These are phyloP conservation scores for Trichoderma gamsii DNA, from an alignment of 495 filamentous ascomycete genomes.

Conservation along the genomic window DNA sequence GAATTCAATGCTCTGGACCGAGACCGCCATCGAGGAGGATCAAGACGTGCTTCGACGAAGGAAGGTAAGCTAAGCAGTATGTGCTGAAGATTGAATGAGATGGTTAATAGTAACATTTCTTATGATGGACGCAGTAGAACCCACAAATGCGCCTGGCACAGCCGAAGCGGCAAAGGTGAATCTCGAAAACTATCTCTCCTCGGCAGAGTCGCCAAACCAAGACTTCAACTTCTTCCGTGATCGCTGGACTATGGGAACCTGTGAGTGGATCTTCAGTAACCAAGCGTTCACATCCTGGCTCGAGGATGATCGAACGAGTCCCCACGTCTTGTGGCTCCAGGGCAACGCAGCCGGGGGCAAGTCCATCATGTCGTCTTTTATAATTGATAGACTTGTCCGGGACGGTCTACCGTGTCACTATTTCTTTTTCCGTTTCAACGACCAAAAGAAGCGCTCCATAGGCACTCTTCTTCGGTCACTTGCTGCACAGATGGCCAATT, in stretches of 20 bases:
- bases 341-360: constrained; percentile 32
- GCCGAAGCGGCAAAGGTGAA: background rate
- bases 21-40: background rate
- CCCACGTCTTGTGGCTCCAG: constrained; percentile 28
- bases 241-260: constrained; percentile 33
- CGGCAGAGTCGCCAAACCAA: constrained; percentile 11
- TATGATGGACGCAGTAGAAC: background rate
- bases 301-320: background rate
- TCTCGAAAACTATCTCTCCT: background rate
- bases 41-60: background rate
- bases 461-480: constrained; percentile 25
- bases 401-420: constrained; percentile 27
- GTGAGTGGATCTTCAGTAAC: constrained; percentile 29
- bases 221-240: constrained; percentile 28
- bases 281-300: constrained; percentile 25
- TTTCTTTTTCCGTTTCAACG: constrained; percentile 29
- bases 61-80: constrained; percentile 18
- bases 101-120: background rate
- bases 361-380: constrained; percentile 31
- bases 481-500: constrained; percentile 28
- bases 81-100: background rate
- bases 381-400: constrained; percentile 27
- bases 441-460: constrained; percentile 22
- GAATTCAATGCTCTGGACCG: background rate
- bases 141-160: background rate